phyloP scores from a whole-genome alignment of 228 moss, liverwort and hornwort genomes.

The Sphagnum magellanicum region DNA sequence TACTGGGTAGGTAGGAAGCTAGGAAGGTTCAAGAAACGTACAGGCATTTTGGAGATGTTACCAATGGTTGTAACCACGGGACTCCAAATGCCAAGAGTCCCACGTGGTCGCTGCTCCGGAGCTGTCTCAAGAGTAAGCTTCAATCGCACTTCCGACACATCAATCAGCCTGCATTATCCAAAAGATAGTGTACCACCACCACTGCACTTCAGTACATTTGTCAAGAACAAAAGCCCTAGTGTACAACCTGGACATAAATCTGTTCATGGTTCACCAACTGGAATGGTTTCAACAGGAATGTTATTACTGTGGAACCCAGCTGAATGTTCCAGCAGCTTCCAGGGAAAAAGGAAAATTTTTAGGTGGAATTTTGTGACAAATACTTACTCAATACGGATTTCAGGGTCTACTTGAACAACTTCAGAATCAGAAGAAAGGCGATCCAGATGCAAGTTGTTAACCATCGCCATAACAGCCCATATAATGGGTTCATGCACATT shows the following conservation, averaged over 20 bases:
- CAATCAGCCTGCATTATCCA: slow-evolving; percentile 49
- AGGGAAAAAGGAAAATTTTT: too few species aligned
- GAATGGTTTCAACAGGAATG: too few species aligned
- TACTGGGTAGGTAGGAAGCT: too few species aligned
- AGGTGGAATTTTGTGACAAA: not conserved
- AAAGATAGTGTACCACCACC: too few species aligned
- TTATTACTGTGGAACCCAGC: too few species aligned
- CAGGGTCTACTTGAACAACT: slow-evolving; percentile 91
- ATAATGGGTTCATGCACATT: slow-evolving; percentile 91
- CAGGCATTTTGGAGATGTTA: slow-evolving; percentile 96
- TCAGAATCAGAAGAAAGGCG: slow-evolving; percentile 69
- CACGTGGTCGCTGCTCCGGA: slow-evolving; percentile 82
- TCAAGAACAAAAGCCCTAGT: too few species aligned
- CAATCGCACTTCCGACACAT: slow-evolving; percentile 71
- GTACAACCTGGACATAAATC: too few species aligned
- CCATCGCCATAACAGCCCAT: slow-evolving; percentile 87
- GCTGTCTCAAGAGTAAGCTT: slow-evolving; percentile 83
- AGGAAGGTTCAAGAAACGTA: slow-evolving; percentile 11
- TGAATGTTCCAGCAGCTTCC: too few species aligned
- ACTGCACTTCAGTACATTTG: too few species aligned
- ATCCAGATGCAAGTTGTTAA: slow-evolving; percentile 80
- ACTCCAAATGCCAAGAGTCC: slow-evolving; percentile 96
- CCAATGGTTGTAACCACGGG: slow-evolving; percentile 86
- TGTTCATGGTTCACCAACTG: too few species aligned
- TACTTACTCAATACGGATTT: slow-evolving; percentile 78